Percentiles rank a stretch among this genome's conserved stretches.
Evolutionary conservation across 2,329 filamentous ascomycete species (phyloP).

Genomic region (Grosmannia huntii): DNA sequence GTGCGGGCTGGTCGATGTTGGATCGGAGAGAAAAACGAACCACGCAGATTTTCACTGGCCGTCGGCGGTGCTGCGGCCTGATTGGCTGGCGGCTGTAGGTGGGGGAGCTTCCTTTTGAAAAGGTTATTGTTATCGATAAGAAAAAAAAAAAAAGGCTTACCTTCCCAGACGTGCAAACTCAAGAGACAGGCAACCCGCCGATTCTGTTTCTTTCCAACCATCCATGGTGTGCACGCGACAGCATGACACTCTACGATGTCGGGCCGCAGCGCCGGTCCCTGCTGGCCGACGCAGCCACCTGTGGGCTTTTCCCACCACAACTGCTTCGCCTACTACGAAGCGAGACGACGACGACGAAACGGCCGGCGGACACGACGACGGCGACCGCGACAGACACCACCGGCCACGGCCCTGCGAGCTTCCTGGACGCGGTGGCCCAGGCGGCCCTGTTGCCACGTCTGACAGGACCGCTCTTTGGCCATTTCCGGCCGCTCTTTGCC

Average conservation of each 20-base stretch:
- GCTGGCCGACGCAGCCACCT: constrained; percentile 37
- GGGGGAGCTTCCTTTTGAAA: neutral
- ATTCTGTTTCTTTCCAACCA: too few species aligned
- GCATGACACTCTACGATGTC: constrained; percentile 44
- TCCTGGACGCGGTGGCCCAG: constrained; percentile 58
- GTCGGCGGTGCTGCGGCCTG: neutral
- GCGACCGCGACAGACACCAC: too few species aligned
- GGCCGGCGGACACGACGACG: constrained; percentile 16
- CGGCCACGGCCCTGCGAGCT: constrained; percentile 27
- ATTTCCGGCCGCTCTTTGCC: constrained; percentile 63
- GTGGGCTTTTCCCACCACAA: constrained; percentile 55
- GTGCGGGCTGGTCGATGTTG: neutral
- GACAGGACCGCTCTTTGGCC: constrained; percentile 61
- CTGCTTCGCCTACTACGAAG: constrained; percentile 54
- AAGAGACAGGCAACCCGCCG: too few species aligned
- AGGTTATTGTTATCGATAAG: constrained; percentile 1
- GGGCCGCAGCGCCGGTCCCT: constrained; percentile 41
- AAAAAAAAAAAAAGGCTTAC: neutral
- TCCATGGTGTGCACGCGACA: neutral
- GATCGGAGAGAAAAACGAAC: neutral
- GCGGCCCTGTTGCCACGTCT: constrained; percentile 55
- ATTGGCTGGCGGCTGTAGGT: neutral
- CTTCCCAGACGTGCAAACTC: too few species aligned
- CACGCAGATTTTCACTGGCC: constrained; percentile 1
- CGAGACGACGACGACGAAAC: constrained; percentile 29